Conservation (phyloP, 2,329 filamentous ascomycete genomes). For the Biscogniauxia mediterranea region DNA sequence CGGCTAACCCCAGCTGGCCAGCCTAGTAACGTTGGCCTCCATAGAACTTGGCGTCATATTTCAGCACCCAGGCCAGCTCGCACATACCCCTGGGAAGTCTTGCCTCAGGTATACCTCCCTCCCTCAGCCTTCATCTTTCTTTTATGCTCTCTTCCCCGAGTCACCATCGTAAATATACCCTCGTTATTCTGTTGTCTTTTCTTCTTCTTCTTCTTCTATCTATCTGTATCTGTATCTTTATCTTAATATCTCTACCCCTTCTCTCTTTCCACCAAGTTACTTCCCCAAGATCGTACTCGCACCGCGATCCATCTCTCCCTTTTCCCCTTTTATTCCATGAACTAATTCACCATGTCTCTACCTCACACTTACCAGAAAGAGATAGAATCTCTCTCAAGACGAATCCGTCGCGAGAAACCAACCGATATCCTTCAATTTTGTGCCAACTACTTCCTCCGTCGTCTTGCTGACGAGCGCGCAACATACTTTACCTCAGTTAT, state of each 20-base stretch:
- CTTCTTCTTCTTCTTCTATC: conserved; percentile 3
- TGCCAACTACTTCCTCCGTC: conserved; percentile 64
- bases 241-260: background rate
- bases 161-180: conserved; percentile 2
- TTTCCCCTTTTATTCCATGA: conserved; percentile 3
- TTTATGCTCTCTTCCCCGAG: conserved; percentile 10
- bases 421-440: conserved; percentile 68
- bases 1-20: conserved; percentile 26
- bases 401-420: conserved; percentile 57
- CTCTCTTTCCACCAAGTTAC: background rate
- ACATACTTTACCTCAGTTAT: conserved; percentile 42
- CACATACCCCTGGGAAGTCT: conserved; percentile 3
- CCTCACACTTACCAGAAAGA: conserved; percentile 58
- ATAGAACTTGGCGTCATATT: conserved; percentile 14
- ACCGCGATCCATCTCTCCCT: background rate
- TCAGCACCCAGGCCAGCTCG: conserved; percentile 10
- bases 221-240: background rate
- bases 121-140: conserved; percentile 5
- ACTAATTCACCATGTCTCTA: conserved; percentile 40
- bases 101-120: conserved; percentile 1
- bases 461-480: conserved; percentile 64
- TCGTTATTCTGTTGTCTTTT: conserved; percentile 9
- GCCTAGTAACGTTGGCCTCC: conserved; percentile 18
- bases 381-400: conserved; percentile 61
- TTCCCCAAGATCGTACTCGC: background rate